Base-by-base conservation (phyloP, 2,329 filamentous ascomycete genomes). In the Fusarium torulosum region DNA sequence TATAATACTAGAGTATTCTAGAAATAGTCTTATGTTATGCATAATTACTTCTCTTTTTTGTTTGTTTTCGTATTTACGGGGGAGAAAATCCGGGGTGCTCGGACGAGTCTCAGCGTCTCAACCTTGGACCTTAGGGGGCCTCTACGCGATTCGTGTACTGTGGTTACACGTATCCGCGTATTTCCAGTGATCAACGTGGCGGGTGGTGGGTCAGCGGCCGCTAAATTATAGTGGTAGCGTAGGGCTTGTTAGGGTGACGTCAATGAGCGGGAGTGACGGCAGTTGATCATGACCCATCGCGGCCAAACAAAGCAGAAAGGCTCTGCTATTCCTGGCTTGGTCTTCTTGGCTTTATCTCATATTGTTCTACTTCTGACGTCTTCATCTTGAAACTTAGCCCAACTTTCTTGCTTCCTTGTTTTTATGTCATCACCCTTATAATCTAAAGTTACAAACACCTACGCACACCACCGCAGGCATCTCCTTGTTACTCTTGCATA, bases 231-330 rank as follows among this genome's bases (percentile, higher is more conserved):
- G 56, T 43, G 56, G 52, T 37, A 56, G 51, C 23, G 43, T 56
- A 41, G 25, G 41, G 58, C 58, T 63, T 63, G 31, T 23, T 15
- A 14, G n/a, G 31, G 63, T 70, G 67, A 70, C 67, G 67, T 70
- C 63, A 70, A 55, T 69, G 49, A 54, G 50, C 61, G 49, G 66
- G 56, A 66, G 61, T 57, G 37, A 66, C 66, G 66, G 66, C 56
- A 54, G 66, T 46, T 45, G 65, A 69, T 68, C 65, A 51, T 51
- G 60, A n/a, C 38, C 56, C 46, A 62, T 66, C 37, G 27, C 33
- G 47, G 49, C 55, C 60, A 38, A 59, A 40, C 43, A 19, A 46
- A 46, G 20, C 20, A 23, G 42, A 51, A 35, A 35, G 33, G 33
- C 29, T 45, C 49, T 31, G 17, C 41, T 60, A 43, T 56, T 55